Conservation (phyloP, 306 rosid species). For the Cajanus cajan region DNA sequence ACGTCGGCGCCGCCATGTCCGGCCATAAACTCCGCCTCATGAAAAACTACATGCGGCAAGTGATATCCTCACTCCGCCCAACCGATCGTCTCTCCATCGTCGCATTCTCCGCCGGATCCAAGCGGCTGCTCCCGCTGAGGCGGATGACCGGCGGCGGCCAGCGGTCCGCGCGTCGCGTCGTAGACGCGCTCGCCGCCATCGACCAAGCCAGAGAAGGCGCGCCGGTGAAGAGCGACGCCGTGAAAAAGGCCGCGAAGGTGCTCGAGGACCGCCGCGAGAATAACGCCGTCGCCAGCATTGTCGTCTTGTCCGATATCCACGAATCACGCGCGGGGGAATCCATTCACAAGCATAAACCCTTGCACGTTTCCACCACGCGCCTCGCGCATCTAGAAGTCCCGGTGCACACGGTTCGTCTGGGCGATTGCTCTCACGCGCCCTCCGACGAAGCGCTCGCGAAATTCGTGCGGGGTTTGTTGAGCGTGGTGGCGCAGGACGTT, state of each 20-base stretch:
- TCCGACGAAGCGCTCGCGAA: conserved; percentile 50
- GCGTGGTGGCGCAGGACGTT: conserved; percentile 68
- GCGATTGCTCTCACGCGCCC: conserved; percentile 31
- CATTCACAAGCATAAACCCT: conserved; percentile 19
- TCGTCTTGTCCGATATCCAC: conserved; percentile 51
- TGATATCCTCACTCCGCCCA: conserved; percentile 62
- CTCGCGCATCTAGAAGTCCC: conserved; percentile 54
- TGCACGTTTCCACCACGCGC: conserved; percentile 55
- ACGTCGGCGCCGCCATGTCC: conserved; percentile 58
- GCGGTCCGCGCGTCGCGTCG: conserved; percentile 59
- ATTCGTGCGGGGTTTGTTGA: conserved; percentile 48
- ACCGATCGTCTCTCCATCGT: conserved; percentile 83
- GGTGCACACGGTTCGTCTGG: conserved; percentile 53
- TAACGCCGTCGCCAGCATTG: conserved; percentile 60
- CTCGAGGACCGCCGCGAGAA: conserved; percentile 89
- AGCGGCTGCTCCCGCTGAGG: conserved; percentile 67
- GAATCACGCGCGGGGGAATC: conserved; percentile 28
- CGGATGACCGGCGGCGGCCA: conserved; percentile 69
- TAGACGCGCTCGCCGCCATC: conserved; percentile 48
- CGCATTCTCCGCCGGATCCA: conserved; percentile 79
- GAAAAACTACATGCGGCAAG: conserved; percentile 65
- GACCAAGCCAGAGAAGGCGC: conserved; percentile 47
- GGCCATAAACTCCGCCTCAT: conserved; percentile 57
- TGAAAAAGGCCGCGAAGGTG: conserved; percentile 84
- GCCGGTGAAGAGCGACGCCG: conserved; percentile 65